These are phyloP conservation scores for Kodamaea sp. DNA, from an alignment of 1,139 yeast genomes.

Conservation along the genomic window DNA sequence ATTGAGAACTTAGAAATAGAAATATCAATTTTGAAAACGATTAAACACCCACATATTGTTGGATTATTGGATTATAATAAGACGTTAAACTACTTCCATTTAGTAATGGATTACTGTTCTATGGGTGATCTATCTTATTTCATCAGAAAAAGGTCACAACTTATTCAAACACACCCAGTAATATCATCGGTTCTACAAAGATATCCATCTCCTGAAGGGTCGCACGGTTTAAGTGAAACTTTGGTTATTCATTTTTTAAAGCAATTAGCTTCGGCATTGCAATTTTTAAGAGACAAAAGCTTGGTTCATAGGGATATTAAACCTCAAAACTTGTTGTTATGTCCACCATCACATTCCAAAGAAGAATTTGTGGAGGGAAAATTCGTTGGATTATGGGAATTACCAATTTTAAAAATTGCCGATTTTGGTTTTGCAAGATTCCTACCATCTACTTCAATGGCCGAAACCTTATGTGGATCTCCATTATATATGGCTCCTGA, in stretches of 20 bases:
- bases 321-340: constrained; percentile 83
- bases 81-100: constrained; percentile 74
- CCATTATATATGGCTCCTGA: constrained; percentile 99
- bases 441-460: constrained; percentile 86
- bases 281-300: constrained; percentile 75
- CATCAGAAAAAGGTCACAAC: constrained; percentile 70
- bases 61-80: constrained; percentile 78
- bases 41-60: constrained; percentile 92
- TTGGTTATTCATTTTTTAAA: constrained; percentile 80
- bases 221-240: constrained; percentile 75
- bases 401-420: constrained; percentile 88
- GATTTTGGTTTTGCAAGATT: constrained; percentile 97
- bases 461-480: constrained; percentile 95
- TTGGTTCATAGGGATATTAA: constrained; percentile 92
- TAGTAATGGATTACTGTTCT: constrained; percentile 96
- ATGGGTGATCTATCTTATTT: constrained; percentile 89
- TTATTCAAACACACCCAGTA: constrained; percentile 73
- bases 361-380: constrained; percentile 53
- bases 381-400: constrained; percentile 77
- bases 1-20: constrained; percentile 89
- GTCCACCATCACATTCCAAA: constrained; percentile 67
- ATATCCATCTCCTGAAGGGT: constrained; percentile 77
- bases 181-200: constrained; percentile 70
- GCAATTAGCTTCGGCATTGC: constrained; percentile 80
- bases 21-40: constrained; percentile 75